Evolutionary conservation across 371 early-diverging fungal genomes (phyloP).

Genomic region (Mucor saturninus): DNA sequence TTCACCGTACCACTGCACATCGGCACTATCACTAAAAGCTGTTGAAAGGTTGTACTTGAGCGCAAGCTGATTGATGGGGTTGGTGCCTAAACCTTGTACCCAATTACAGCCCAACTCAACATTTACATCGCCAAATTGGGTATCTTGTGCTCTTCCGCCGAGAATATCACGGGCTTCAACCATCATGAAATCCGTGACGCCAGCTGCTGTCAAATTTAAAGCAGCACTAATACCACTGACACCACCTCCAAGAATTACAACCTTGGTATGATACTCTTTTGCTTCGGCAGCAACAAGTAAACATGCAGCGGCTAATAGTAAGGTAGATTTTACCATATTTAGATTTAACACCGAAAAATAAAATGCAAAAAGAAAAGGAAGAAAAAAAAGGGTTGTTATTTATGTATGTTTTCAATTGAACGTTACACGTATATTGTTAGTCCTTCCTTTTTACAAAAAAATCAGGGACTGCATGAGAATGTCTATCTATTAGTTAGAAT

Average conservation of each 20-base stretch:
- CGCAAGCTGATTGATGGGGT: constrained; percentile 46
- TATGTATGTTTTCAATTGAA: background rate
- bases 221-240: constrained; percentile 55
- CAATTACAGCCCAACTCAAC: constrained; percentile 56
- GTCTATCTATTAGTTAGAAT: background rate
- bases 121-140: constrained; percentile 36
- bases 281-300: constrained; percentile 7
- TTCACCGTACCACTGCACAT: constrained; percentile 40
- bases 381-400: background rate
- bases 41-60: constrained; percentile 41
- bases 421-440: background rate
- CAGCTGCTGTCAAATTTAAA: constrained; percentile 39
- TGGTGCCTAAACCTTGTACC: constrained; percentile 57
- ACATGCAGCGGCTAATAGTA: background rate
- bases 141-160: constrained; percentile 52
- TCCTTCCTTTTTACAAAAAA: constrained; percentile 1
- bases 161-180: constrained; percentile 47
- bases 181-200: constrained; percentile 50
- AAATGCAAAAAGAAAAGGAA: background rate
- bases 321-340: background rate
- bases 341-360: background rate
- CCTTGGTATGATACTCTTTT: constrained; percentile 36
- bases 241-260: constrained; percentile 57
- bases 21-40: constrained; percentile 32
- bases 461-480: too few relatives aligned